Evolutionary conservation across 106 monocot species (phyloP).

Genomic region (Dioscorea dumetorum): DNA sequence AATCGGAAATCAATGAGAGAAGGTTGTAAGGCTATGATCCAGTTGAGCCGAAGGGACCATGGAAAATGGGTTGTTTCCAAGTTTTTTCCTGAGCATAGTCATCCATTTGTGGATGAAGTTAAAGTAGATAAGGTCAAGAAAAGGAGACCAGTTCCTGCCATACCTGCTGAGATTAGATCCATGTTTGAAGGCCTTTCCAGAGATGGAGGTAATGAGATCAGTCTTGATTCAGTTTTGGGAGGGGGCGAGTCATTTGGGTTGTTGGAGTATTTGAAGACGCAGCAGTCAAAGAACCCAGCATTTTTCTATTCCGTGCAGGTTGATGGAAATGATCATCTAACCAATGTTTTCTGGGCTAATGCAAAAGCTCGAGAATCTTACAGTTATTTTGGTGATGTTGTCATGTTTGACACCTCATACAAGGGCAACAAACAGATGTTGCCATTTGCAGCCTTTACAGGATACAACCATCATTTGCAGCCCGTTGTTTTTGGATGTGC

Average conservation of each 20-base stretch:
- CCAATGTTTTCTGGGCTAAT: constrained; percentile 25
- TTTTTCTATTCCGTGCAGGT: constrained; percentile 22
- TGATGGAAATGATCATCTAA: constrained; percentile 4
- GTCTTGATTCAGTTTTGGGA: background rate
- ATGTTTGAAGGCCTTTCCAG: background rate
- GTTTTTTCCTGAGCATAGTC: constrained; percentile 15
- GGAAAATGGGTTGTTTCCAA: constrained; percentile 15
- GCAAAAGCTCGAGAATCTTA: constrained; percentile 19
- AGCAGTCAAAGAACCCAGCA: constrained; percentile 12
- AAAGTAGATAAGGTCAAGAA: constrained; percentile 2
- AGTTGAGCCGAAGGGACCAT: constrained; percentile 7
- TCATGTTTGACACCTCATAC: constrained; percentile 25
- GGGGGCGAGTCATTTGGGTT: constrained; percentile 14
- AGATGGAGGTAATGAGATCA: background rate
- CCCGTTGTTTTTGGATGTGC: constrained; percentile 20
- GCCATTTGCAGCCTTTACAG: constrained; percentile 15
- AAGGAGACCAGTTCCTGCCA: background rate
- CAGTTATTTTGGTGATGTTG: constrained; percentile 23
- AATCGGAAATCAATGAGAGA: constrained; percentile 15
- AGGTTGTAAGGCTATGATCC: constrained; percentile 22
- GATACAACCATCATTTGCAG: constrained; percentile 24
- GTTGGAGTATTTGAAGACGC: constrained; percentile 25
- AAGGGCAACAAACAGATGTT: constrained; percentile 18
- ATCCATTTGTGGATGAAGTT: background rate
- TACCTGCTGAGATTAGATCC: background rate